Evolutionary conservation across 768 basidiomycete genomes (phyloP).

Genomic region (Crassisporium funariophilum): DNA sequence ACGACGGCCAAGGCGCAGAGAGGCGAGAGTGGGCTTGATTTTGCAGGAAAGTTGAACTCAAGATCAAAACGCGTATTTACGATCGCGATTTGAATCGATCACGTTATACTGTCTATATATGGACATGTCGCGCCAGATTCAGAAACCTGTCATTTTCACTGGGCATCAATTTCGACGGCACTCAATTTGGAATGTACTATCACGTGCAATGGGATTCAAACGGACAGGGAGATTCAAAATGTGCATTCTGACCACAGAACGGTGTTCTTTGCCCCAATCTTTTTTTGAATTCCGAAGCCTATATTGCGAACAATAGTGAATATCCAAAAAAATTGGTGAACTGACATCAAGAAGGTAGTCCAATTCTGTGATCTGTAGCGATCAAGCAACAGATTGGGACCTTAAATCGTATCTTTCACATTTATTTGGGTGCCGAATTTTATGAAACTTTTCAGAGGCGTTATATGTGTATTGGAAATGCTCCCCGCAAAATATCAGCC

Average conservation of each 20-base stretch:
- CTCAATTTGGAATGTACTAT: no score
- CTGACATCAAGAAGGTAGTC: neutral
- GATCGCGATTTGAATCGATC: no score
- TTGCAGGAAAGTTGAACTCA: no score
- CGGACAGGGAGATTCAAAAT: neutral
- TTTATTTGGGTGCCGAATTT: neutral
- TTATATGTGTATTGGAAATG: neutral
- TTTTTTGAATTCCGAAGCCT: neutral
- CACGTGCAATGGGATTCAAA: neutral
- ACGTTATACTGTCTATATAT: no score
- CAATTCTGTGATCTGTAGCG: neutral
- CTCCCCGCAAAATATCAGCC: neutral
- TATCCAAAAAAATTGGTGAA: neutral
- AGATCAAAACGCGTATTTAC: no score
- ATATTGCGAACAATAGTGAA: neutral
- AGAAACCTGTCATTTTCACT: no score
- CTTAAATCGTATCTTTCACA: neutral
- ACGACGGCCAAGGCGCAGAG: no score
- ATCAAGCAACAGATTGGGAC: neutral
- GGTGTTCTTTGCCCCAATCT: neutral
- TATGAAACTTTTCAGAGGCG: neutral
- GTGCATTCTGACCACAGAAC: neutral
- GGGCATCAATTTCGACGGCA: no score
- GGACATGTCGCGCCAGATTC: no score
- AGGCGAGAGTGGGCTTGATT: no score